phyloP scores from a whole-genome alignment of 2,329 filamentous ascomycete species.

The Rugonectria rugulosa region DNA sequence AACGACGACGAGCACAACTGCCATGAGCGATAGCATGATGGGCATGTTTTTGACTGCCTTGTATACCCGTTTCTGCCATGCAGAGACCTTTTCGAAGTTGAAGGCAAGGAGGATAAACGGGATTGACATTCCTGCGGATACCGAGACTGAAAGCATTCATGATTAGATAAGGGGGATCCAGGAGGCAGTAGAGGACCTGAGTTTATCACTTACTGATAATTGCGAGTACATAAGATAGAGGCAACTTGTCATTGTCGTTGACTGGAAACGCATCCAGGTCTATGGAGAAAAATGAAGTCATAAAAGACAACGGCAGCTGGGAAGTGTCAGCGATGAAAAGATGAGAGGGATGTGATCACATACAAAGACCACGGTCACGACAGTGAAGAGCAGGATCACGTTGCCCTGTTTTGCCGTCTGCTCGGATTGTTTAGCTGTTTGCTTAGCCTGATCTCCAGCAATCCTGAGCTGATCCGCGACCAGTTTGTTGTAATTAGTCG shows the following conservation, averaged over 20 bases:
- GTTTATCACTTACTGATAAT: slow-evolving; percentile 2
- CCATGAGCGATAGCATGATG: not conserved
- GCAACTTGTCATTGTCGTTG: slow-evolving; percentile 5
- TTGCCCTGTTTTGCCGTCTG: slow-evolving; percentile 5
- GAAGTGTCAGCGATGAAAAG: not conserved
- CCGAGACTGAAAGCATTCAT: not conserved
- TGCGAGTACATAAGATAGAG: not conserved
- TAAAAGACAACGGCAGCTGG: slow-evolving; percentile 15
- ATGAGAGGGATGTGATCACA: not conserved
- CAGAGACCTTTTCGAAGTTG: slow-evolving; percentile 7
- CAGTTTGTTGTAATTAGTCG: slow-evolving; percentile 6
- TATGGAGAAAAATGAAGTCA: slow-evolving; percentile 17
- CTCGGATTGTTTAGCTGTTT: too few relatives aligned
- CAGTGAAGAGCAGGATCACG: slow-evolving; percentile 8
- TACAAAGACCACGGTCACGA: slow-evolving; percentile 13
- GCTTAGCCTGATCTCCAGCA: not conserved
- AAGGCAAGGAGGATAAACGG: slow-evolving; percentile 14
- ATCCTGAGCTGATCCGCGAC: slow-evolving; percentile 5
- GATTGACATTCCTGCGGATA: slow-evolving; percentile 14
- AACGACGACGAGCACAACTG: not conserved
- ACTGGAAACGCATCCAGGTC: slow-evolving; percentile 9
- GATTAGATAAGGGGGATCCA: not conserved
- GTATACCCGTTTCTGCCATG: not conserved
- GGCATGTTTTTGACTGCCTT: not conserved
- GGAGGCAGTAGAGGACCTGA: not conserved